Conservation (phyloP, 306 rosid species). For the Ochetophila trinervis region DNA sequence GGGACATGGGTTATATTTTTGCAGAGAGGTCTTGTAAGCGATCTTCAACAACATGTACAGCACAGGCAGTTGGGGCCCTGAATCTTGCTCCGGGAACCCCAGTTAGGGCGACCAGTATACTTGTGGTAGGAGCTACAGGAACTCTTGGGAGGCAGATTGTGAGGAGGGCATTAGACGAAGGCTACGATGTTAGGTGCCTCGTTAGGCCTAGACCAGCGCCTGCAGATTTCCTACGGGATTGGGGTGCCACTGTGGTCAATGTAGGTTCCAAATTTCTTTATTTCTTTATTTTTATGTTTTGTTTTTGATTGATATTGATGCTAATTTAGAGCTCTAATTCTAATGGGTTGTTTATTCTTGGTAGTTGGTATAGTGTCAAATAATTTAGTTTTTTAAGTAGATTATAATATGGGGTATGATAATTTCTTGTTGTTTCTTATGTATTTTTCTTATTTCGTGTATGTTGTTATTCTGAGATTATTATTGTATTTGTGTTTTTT, state of each 20-base stretch:
- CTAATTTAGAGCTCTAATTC: neutral
- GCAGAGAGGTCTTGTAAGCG: constrained; percentile 30
- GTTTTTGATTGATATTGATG: neutral
- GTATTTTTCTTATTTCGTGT: neutral
- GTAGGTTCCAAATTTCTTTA: constrained; percentile 15
- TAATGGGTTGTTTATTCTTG: neutral
- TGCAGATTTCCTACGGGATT: constrained; percentile 91
- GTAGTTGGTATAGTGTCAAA: neutral
- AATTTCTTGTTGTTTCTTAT: neutral
- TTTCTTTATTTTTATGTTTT: neutral
- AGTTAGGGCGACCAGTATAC: constrained; percentile 67
- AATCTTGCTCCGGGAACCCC: constrained; percentile 75
- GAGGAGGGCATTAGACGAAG: constrained; percentile 89
- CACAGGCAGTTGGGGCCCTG: constrained; percentile 38
- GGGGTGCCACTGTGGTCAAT: constrained; percentile 96
- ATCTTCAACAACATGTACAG: constrained; percentile 36
- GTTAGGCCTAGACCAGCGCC: constrained; percentile 99
- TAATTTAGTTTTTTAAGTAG: neutral
- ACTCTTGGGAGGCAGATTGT: constrained; percentile 92
- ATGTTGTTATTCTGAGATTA: neutral
- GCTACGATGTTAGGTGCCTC: constrained; percentile 86
- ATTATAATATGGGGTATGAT: neutral
- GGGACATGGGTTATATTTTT: neutral
- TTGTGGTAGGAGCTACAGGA: constrained; percentile 85
- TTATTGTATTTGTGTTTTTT: neutral